phyloP scores from a whole-genome alignment of 2,329 filamentous ascomycete genomes.

The Arachnomyces sp. region DNA sequence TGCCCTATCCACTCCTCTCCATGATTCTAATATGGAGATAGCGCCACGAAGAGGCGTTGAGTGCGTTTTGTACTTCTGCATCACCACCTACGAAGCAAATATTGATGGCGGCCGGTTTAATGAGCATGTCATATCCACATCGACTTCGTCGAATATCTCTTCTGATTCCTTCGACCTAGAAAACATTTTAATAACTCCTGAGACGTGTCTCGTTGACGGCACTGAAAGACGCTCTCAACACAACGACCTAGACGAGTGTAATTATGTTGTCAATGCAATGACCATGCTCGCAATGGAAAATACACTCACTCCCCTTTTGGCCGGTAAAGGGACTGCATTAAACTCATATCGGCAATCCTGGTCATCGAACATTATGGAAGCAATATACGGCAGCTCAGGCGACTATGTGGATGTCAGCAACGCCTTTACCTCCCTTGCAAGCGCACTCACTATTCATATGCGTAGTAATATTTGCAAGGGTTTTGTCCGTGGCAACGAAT shows the following conservation, averaged over 20 bases:
- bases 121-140: background rate
- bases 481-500: no score
- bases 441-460: background rate
- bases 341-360: background rate
- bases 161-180: background rate
- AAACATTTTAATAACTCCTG: no score
- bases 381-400: background rate
- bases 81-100: background rate
- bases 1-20: background rate
- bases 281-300: no score
- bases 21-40: background rate
- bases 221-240: no score
- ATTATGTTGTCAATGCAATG: no score
- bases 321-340: background rate
- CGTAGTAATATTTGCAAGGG: no score
- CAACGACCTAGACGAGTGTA: no score
- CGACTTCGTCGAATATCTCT: background rate
- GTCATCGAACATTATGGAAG: conserved; percentile 1
- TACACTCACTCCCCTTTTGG: no score
- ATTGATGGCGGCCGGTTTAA: background rate
- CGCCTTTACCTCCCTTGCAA: background rate
- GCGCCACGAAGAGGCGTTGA: background rate
- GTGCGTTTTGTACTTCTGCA: background rate
- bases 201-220: no score
- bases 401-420: background rate